Evolutionary conservation across 2,329 filamentous ascomycete species (phyloP).

Genomic region (Didymella arachidicola): DNA sequence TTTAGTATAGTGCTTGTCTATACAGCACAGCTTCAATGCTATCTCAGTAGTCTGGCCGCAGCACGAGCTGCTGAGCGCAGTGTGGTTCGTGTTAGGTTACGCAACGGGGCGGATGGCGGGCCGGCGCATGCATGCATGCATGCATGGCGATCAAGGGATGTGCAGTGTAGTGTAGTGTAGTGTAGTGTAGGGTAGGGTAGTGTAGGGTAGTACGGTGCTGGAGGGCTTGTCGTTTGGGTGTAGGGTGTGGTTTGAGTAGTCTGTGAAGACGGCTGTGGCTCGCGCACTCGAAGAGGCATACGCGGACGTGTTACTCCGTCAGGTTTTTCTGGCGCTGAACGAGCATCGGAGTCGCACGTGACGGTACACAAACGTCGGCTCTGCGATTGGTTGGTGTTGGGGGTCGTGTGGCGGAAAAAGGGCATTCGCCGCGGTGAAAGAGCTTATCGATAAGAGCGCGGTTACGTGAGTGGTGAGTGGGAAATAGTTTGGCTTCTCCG

Average conservation of each 20-base stretch:
- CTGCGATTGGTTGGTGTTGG: slow-evolving; percentile 12
- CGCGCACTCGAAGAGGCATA: background rate
- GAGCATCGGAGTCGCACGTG: slow-evolving; percentile 24
- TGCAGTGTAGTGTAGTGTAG: no score
- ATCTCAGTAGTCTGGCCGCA: no score
- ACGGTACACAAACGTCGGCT: slow-evolving; percentile 4
- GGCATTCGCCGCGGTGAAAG: slow-evolving; percentile 27
- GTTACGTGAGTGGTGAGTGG: slow-evolving; percentile 26
- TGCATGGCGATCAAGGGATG: slow-evolving; percentile 16
- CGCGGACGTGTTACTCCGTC: no score
- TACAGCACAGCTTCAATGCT: no score
- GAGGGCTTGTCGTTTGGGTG: slow-evolving; percentile 8
- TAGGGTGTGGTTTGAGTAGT: background rate
- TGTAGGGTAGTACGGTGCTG: background rate
- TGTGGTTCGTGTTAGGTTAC: slow-evolving; percentile 7
- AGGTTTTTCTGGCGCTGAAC: no score
- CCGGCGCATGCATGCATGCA: slow-evolving; percentile 21
- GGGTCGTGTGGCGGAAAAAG: slow-evolving; percentile 30
- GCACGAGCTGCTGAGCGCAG: no score
- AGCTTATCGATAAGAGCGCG: slow-evolving; percentile 45
- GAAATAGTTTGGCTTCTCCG: slow-evolving; percentile 35
- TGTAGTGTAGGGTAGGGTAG: no score
- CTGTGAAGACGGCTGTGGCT: no score
- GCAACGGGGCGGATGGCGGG: slow-evolving; percentile 12
- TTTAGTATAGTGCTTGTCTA: no score